phyloP scores from a whole-genome alignment of 352 stramenopile genomes.

The Phytophthora constricta region DNA sequence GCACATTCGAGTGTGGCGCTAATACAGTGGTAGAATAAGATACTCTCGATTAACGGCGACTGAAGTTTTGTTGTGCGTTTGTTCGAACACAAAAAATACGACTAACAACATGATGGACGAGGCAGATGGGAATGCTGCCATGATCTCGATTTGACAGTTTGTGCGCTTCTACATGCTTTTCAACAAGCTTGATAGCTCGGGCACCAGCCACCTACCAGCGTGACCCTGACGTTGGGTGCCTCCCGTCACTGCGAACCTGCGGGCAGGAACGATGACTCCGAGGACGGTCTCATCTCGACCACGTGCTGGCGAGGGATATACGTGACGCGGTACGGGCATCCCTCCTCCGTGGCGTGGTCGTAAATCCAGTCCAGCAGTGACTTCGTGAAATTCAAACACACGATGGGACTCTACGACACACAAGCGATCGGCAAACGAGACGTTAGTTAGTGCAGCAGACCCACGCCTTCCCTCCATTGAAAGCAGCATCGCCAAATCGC shows the following conservation, averaged over 20 bases:
- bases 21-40: no score
- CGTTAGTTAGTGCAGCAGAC: slow-evolving; percentile 15
- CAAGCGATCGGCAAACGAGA: slow-evolving; percentile 18
- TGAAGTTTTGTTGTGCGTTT: slow-evolving; percentile 19
- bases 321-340: slow-evolving; percentile 50
- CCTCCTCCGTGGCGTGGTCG: slow-evolving; percentile 40
- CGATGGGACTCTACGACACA: slow-evolving; percentile 44
- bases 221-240: neutral
- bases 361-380: slow-evolving; percentile 69
- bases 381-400: slow-evolving; percentile 77
- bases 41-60: neutral
- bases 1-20: no score
- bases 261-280: slow-evolving; percentile 44
- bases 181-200: slow-evolving; percentile 25
- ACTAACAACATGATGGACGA: slow-evolving; percentile 23
- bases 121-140: slow-evolving; percentile 17
- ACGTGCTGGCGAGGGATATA: slow-evolving; percentile 58
- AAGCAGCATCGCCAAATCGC: slow-evolving; percentile 25
- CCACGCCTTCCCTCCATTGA: no score
- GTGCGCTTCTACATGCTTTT: slow-evolving; percentile 28
- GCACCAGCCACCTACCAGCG: no score
- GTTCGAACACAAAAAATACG: slow-evolving; percentile 11
- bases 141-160: slow-evolving; percentile 30
- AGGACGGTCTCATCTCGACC: slow-evolving; percentile 48
- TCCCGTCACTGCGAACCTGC: neutral